These are phyloP conservation scores for Zhuliangozyma parablackwelliae DNA, from an alignment of 1,139 yeast species.

Conservation along the genomic window DNA sequence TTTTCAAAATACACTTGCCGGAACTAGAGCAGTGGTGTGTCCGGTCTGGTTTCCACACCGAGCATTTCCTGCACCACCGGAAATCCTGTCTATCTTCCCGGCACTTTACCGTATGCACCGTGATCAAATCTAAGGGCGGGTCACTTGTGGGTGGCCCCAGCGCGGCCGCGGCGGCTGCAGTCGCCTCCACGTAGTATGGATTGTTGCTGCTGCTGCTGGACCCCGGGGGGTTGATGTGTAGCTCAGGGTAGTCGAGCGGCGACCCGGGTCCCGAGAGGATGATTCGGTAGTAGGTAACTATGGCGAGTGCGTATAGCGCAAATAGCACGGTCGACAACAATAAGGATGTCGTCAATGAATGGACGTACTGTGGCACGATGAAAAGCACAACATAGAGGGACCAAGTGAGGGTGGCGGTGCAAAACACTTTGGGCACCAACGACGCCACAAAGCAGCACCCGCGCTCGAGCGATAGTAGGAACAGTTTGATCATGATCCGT, in stretches of 20 bases:
- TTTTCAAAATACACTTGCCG: constrained; percentile 63
- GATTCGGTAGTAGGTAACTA: constrained; percentile 50
- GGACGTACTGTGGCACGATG: constrained; percentile 16
- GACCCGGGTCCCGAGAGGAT: constrained; percentile 64
- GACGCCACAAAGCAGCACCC: constrained; percentile 48
- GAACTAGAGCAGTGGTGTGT: constrained; percentile 85
- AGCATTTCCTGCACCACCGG: constrained; percentile 55
- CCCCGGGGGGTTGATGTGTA: constrained; percentile 2
- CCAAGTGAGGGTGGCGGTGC: constrained; percentile 54
- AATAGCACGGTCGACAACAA: constrained; percentile 14
- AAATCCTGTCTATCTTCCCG: constrained; percentile 10
- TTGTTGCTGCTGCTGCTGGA: background rate
- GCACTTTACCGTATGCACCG: constrained; percentile 14
- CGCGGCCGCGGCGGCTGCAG: background rate
- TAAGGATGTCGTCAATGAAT: constrained; percentile 10
- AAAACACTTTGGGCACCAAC: constrained; percentile 57
- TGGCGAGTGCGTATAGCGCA: constrained; percentile 20
- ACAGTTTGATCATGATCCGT: background rate
- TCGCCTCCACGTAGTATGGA: background rate
- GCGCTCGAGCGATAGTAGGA: constrained; percentile 11
- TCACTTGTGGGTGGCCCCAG: no score
- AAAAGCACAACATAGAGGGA: constrained; percentile 42
- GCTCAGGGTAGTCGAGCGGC: constrained; percentile 36
- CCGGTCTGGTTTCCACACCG: constrained; percentile 91
- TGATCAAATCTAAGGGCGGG: constrained; percentile 16